These are phyloP conservation scores for Cordyceps cateniannulata DNA, from an alignment of 2,329 filamentous ascomycete species.

Conservation along the genomic window DNA sequence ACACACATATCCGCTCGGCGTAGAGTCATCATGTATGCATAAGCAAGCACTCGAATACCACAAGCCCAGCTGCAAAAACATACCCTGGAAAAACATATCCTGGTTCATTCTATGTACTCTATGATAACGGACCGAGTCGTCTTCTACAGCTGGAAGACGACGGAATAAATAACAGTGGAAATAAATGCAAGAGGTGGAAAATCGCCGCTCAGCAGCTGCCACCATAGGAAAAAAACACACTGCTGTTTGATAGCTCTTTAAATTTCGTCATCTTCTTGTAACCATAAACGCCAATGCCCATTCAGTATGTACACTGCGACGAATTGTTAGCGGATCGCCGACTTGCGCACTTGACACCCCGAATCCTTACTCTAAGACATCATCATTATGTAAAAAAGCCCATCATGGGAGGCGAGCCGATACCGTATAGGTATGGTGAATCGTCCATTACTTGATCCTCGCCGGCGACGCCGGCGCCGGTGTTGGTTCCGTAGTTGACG, in stretches of 20 bases:
- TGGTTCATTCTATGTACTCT: not conserved
- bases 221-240: not conserved
- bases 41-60: not conserved
- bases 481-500: slow-evolving; percentile 28
- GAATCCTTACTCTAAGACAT: not conserved
- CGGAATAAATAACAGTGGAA: not conserved
- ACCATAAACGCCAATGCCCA: not conserved
- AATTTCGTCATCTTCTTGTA: not conserved
- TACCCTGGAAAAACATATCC: too few species aligned
- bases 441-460: slow-evolving; percentile 30
- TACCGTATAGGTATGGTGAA: slow-evolving; percentile 21
- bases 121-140: not conserved
- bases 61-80: not conserved
- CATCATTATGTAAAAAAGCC: slow-evolving; percentile 1
- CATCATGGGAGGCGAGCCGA: slow-evolving; percentile 15
- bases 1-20: not conserved
- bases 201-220: not conserved
- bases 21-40: not conserved
- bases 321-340: not conserved
- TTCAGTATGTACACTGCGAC: not conserved
- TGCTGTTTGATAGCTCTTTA: not conserved
- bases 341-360: not conserved
- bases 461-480: slow-evolving; percentile 22
- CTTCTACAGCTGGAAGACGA: not conserved
- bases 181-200: not conserved